Conservation (phyloP, 371 early-diverging fungal species). For the Entomophthora muscae region DNA sequence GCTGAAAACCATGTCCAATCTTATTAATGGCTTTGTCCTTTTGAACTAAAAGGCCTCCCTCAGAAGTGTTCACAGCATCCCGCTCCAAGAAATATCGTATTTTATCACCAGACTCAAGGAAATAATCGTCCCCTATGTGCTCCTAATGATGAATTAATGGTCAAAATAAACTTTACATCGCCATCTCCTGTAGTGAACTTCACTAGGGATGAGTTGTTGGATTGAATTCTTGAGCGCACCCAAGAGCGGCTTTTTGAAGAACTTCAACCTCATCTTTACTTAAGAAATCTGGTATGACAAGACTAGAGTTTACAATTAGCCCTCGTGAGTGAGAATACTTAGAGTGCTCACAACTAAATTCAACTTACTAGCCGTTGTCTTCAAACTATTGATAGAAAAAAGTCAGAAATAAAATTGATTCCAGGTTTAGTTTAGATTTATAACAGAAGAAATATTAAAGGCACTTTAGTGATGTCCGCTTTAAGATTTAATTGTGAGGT, state of each 20-base stretch:
- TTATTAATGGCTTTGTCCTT: slow-evolving; percentile 67
- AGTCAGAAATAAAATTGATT: too few relatives aligned
- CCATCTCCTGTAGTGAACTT: background rate
- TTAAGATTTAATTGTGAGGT: too few relatives aligned
- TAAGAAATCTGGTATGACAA: background rate
- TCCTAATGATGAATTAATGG: slow-evolving; percentile 8
- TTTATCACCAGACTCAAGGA: slow-evolving; percentile 66
- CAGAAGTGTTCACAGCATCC: slow-evolving; percentile 51
- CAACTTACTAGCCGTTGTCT: background rate
- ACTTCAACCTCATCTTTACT: background rate
- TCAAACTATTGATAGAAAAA: background rate
- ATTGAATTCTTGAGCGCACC: background rate
- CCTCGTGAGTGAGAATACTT: too few relatives aligned
- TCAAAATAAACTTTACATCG: background rate
- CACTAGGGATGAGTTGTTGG: background rate
- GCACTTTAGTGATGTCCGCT: too few relatives aligned
- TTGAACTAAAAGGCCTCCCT: slow-evolving; percentile 37
- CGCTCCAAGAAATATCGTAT: slow-evolving; percentile 79
- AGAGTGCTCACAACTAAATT: too few relatives aligned
- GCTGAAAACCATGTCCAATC: slow-evolving; percentile 64
- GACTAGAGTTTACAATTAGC: too few relatives aligned
- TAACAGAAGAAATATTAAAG: too few relatives aligned
- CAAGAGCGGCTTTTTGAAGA: background rate
- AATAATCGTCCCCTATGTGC: slow-evolving; percentile 78
- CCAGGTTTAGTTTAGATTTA: too few relatives aligned